A percentile compares a stretch with the other conserved stretches of the same genome.
Conservation (phyloP, 1,284 basidiomycete species). For the Hymenochaete sp. region DNA sequence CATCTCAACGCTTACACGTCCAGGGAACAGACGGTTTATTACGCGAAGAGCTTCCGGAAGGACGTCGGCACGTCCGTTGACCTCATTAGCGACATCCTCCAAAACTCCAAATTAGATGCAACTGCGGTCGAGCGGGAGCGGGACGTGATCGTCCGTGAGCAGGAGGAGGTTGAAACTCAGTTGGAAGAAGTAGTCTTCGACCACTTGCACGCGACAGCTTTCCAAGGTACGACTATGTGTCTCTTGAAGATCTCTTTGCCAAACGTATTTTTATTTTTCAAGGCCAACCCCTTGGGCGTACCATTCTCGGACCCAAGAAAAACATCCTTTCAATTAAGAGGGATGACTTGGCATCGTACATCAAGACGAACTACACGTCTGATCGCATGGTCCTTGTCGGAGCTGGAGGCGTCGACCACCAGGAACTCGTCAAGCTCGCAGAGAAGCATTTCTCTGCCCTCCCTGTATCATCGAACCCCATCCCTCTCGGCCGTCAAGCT, state of each 20-base stretch:
- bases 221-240: slow-evolving; percentile 55
- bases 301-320: slow-evolving; percentile 93
- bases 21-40: slow-evolving; percentile 98
- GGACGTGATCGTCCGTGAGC: slow-evolving; percentile 94
- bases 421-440: slow-evolving; percentile 89
- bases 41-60: slow-evolving; percentile 97
- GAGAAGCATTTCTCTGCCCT: slow-evolving; percentile 89
- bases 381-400: slow-evolving; percentile 99
- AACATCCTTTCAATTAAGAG: slow-evolving; percentile 96
- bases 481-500: slow-evolving; percentile 75
- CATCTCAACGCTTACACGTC: slow-evolving; percentile 99
- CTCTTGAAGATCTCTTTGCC: slow-evolving; percentile 7
- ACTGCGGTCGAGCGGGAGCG: slow-evolving; percentile 91
- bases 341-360: slow-evolving; percentile 85
- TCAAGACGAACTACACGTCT: slow-evolving; percentile 96
- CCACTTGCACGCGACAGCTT: slow-evolving; percentile 94
- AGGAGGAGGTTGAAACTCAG: slow-evolving; percentile 99
- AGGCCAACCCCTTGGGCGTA: slow-evolving; percentile 93
- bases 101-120: slow-evolving; percentile 92
- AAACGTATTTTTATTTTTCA: slow-evolving; percentile 17
- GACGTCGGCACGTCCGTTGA: slow-evolving; percentile 90
- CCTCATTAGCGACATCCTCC: slow-evolving; percentile 97
- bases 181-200: slow-evolving; percentile 98
- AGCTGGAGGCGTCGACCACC: slow-evolving; percentile 91
- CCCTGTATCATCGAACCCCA: slow-evolving; percentile 81